phyloP scores from a whole-genome alignment of 2,329 filamentous ascomycete genomes.

The Fusarium cicatricum region DNA sequence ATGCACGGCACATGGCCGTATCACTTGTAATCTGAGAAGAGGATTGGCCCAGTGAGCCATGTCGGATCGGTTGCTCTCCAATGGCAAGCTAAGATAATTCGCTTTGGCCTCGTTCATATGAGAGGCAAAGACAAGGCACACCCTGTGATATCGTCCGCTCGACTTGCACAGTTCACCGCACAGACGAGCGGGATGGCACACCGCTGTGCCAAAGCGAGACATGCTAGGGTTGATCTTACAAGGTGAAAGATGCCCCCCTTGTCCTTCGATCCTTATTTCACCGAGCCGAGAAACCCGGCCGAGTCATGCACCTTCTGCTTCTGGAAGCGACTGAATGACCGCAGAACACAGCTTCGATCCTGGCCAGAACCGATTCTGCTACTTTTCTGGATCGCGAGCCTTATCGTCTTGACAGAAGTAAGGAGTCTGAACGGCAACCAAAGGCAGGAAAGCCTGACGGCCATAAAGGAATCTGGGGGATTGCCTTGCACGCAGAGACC shows the following conservation, averaged over 20 bases:
- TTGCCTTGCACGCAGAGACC: constrained; percentile 27
- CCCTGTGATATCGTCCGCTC: too few relatives aligned
- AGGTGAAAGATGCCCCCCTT: background rate
- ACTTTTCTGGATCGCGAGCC: constrained; percentile 1
- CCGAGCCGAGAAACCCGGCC: constrained; percentile 4
- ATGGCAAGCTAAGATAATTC: background rate
- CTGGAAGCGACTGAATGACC: constrained; percentile 25
- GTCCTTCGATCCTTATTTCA: background rate
- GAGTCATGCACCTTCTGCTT: constrained; percentile 33
- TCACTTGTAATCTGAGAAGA: background rate
- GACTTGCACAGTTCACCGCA: too few relatives aligned
- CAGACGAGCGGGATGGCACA: too few relatives aligned
- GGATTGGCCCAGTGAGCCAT: background rate
- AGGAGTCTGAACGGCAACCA: constrained; percentile 11
- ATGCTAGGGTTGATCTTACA: constrained; percentile 6
- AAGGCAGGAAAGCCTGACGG: constrained; percentile 2
- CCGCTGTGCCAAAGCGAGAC: background rate
- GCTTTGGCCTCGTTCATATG: background rate
- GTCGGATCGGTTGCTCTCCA: background rate
- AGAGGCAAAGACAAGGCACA: too few relatives aligned
- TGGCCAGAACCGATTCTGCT: background rate
- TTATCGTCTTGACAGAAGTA: constrained; percentile 5
- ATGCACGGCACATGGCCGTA: background rate
- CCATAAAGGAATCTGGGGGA: background rate
- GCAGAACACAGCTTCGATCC: constrained; percentile 2